These are phyloP conservation scores for Panellus pusillus DNA, from an alignment of 768 basidiomycete species.

Conservation along the genomic window DNA sequence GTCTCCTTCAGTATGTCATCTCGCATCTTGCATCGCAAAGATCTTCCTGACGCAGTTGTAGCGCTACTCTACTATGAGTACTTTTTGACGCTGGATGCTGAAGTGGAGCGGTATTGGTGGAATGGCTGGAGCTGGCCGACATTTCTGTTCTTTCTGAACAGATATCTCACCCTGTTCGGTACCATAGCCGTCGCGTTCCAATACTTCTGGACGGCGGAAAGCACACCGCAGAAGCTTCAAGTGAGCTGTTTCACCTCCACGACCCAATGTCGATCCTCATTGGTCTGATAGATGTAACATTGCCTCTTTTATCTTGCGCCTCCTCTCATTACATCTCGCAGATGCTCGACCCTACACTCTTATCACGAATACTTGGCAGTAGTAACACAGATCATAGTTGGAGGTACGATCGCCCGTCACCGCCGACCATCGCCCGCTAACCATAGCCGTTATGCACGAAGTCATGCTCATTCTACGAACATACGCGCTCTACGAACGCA, in stretches of 20 bases:
- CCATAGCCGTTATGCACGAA: background rate
- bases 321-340: background rate
- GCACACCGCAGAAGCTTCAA: background rate
- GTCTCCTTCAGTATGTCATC: background rate
- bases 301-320: background rate
- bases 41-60: background rate
- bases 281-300: background rate
- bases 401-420: background rate
- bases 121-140: background rate
- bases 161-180: slow-evolving; percentile 11
- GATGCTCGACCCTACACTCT: background rate
- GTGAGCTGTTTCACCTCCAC: background rate
- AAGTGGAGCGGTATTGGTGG: slow-evolving; percentile 16
- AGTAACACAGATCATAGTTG: slow-evolving; percentile 7
- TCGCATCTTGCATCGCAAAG: background rate
- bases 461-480: slow-evolving; percentile 21
- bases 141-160: slow-evolving; percentile 12
- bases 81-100: slow-evolving; percentile 11
- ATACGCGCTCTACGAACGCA: slow-evolving; percentile 19
- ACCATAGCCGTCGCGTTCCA: slow-evolving; percentile 9
- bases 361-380: slow-evolving; percentile 19
- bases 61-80: slow-evolving; percentile 18
- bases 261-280: background rate
- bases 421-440: background rate
- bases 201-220: slow-evolving; percentile 17